Percentiles rank a stretch among this genome's conserved stretches.
These are phyloP conservation scores for Hippophae rhamnoides DNA, from an alignment of 306 rosid species.

Conservation along the genomic window DNA sequence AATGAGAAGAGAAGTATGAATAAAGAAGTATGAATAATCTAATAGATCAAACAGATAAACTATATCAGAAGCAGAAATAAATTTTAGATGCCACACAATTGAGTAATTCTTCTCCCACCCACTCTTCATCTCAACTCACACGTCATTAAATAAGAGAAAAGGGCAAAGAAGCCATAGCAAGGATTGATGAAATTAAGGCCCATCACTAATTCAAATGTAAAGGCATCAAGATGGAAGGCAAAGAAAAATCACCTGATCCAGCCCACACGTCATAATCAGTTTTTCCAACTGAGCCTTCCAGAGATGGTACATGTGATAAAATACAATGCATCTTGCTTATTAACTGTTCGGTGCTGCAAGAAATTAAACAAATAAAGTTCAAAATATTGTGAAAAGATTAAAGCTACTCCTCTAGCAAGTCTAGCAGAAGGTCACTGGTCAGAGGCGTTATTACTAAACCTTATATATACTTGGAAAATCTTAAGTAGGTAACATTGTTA, in stretches of 20 bases:
- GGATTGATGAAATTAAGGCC: neutral
- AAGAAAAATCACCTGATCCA: constrained; percentile 43
- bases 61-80: neutral
- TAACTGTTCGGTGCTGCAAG: constrained; percentile 46
- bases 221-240: neutral
- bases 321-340: constrained; percentile 45
- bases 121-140: too few relatives aligned
- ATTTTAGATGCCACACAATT: too few relatives aligned
- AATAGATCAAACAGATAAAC: neutral
- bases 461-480: too few relatives aligned
- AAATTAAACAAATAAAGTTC: neutral
- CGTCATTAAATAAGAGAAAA: too few relatives aligned
- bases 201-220: neutral
- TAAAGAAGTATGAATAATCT: neutral
- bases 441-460: too few relatives aligned
- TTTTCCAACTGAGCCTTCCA: constrained; percentile 38
- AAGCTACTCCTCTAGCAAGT: too few relatives aligned
- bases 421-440: too few relatives aligned
- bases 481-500: too few relatives aligned
- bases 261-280: constrained; percentile 64
- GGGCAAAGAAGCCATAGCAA: too few relatives aligned
- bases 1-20: constrained; percentile 7
- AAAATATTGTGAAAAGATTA: neutral
- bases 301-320: constrained; percentile 41
- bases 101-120: too few relatives aligned